A percentile compares a stretch with the other conserved stretches of the same genome.
Conservation (phyloP, 2,329 filamentous ascomycete genomes). For the Magnaporthiopsis incrustans region DNA sequence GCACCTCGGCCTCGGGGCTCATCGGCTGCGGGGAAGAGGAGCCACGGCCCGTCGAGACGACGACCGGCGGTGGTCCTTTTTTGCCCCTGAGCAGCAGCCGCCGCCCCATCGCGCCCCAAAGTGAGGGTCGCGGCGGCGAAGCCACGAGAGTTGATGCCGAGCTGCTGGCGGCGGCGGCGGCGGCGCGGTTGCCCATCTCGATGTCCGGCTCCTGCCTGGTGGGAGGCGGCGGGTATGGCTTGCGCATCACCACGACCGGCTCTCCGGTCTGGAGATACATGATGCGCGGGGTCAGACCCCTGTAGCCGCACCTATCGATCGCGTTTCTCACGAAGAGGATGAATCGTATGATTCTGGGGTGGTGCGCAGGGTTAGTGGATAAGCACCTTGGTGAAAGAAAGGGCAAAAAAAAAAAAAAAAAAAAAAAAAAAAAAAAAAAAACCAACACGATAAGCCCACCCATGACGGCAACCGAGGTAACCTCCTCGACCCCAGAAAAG, state of each 20-base stretch:
- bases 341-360: conserved; percentile 15
- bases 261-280: conserved; percentile 17
- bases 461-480: not conserved
- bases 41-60: too few species aligned
- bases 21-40: not conserved
- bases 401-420: not conserved
- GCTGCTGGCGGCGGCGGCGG: not conserved
- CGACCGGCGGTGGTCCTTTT: not conserved
- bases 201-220: conserved; percentile 7
- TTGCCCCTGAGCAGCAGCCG: not conserved
- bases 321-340: conserved; percentile 21
- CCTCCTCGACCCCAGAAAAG: not conserved
- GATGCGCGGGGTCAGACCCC: conserved; percentile 13
- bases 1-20: not conserved
- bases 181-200: not conserved
- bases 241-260: conserved; percentile 14
- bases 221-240: conserved; percentile 11
- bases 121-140: not conserved
- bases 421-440: not conserved
- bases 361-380: not conserved
- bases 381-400: too few species aligned
- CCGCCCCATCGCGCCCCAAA: not conserved
- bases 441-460: not conserved
- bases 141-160: not conserved
- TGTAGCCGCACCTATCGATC: conserved; percentile 15